These are phyloP conservation scores for Sequoia sempervirens DNA, from an alignment of 75 land plant species.

Conservation along the genomic window DNA sequence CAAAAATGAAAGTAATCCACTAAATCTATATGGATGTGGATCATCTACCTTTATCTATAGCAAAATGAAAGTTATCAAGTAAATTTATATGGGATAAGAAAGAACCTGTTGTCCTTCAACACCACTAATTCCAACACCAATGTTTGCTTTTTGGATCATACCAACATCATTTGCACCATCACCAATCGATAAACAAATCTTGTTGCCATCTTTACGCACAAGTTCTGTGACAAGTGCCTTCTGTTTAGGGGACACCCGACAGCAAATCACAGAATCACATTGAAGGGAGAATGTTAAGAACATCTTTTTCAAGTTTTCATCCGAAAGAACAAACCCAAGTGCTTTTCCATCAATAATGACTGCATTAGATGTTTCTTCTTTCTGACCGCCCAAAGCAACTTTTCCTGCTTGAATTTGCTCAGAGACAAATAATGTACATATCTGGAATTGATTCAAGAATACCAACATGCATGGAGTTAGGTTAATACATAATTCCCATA, in stretches of 20 bases:
- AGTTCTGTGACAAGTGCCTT: conserved; percentile 39
- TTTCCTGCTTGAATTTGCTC: conserved; percentile 10
- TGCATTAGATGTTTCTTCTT: conserved; percentile 21
- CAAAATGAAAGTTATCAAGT: not conserved
- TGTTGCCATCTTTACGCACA: conserved; percentile 29
- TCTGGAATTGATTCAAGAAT: conserved; percentile 9
- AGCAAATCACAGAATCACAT: conserved; percentile 45
- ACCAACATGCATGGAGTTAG: not conserved
- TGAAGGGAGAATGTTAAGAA: conserved; percentile 30
- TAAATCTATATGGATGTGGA: not conserved
- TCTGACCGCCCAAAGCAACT: conserved; percentile 3
- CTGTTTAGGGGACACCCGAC: conserved; percentile 47
- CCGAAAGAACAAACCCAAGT: conserved; percentile 29
- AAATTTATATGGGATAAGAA: not conserved
- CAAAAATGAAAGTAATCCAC: not conserved
- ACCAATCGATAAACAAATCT: conserved; percentile 58
- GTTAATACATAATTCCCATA: not conserved
- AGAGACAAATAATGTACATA: not conserved
- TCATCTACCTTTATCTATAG: not conserved
- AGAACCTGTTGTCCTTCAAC: conserved; percentile 53
- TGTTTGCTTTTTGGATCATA: conserved; percentile 79
- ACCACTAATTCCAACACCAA: conserved; percentile 54
- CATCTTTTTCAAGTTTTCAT: conserved; percentile 19
- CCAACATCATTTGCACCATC: conserved; percentile 99
- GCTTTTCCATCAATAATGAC: conserved; percentile 44